These are phyloP conservation scores for Sporothrix phasma DNA, from an alignment of 2,329 filamentous ascomycete genomes.

Conservation along the genomic window DNA sequence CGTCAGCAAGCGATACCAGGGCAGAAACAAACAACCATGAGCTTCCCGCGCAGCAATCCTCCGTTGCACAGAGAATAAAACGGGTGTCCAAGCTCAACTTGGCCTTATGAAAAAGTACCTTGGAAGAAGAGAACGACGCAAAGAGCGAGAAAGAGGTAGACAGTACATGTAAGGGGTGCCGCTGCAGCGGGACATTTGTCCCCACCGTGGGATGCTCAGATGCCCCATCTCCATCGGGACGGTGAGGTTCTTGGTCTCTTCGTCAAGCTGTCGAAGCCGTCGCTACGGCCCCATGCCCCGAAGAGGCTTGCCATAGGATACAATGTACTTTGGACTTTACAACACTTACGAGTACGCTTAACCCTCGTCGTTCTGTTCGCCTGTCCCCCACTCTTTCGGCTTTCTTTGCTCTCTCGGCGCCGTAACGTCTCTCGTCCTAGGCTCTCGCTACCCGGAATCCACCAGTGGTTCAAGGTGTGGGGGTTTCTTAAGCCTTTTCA, in stretches of 20 bases:
- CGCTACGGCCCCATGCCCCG: no score
- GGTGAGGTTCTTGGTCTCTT: not conserved
- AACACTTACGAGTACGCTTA: no score
- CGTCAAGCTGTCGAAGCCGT: not conserved
- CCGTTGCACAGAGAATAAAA: not conserved
- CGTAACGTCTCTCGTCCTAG: not conserved
- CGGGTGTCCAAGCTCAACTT: not conserved
- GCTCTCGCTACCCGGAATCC: not conserved
- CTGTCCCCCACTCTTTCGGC: no score
- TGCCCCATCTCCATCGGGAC: not conserved
- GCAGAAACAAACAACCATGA: not conserved
- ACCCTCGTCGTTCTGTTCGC: not conserved
- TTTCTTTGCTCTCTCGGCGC: not conserved
- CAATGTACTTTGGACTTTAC: no score
- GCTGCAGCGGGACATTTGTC: not conserved
- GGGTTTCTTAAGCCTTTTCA: constrained; percentile 1
- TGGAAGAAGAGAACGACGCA: not conserved
- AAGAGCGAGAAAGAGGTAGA: not conserved
- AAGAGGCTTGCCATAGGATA: no score
- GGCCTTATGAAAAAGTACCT: not conserved
- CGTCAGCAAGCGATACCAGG: no score
- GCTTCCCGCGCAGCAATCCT: not conserved
- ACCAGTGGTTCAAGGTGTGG: not conserved
- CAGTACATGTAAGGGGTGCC: no score
- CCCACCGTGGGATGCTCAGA: not conserved